Evolutionary conservation across 176 grass and related monocot species (phyloP).

Genomic region (Eleusine indica): DNA sequence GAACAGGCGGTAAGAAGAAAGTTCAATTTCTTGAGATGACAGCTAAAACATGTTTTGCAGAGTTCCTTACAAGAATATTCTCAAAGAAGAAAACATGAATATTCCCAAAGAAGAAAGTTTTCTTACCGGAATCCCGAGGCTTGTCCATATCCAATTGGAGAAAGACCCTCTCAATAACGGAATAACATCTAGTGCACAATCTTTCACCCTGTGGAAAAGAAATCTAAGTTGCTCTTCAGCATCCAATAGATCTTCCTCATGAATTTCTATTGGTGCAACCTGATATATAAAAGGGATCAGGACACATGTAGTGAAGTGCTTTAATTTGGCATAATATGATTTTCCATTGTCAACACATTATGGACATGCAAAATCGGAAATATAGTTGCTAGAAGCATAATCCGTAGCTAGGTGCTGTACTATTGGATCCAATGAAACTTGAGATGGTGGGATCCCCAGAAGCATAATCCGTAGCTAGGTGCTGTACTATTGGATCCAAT

Average conservation of each 20-base stretch:
- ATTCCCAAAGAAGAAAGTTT: conserved; percentile 3
- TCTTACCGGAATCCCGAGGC: conserved; percentile 77
- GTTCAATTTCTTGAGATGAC: conserved; percentile 13
- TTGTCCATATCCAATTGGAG: conserved; percentile 91
- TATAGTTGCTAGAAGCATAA: conserved; percentile 3
- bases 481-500: conserved; percentile 12
- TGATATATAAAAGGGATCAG: conserved; percentile 45
- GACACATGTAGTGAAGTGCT: conserved; percentile 6
- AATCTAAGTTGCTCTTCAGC: conserved; percentile 88
- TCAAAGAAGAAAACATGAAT: conserved; percentile 47
- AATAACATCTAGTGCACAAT: conserved; percentile 62
- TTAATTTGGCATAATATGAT: background rate
- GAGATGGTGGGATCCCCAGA: background rate
- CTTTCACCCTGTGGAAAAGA: conserved; percentile 79
- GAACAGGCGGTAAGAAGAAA: conserved; percentile 23
- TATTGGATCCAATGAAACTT: conserved; percentile 24
- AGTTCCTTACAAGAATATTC: conserved; percentile 59
- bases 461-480: conserved; percentile 13
- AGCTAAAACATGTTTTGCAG: conserved; percentile 29
- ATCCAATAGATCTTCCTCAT: conserved; percentile 83
- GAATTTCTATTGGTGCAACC: conserved; percentile 97
- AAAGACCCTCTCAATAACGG: conserved; percentile 91
- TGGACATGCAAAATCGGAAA: conserved; percentile 28
- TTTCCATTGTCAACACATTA: background rate
- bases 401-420: conserved; percentile 1